Evolutionary conservation across 2,329 filamentous ascomycete species (phyloP).

Genomic region (Arthrobotrys conoides): DNA sequence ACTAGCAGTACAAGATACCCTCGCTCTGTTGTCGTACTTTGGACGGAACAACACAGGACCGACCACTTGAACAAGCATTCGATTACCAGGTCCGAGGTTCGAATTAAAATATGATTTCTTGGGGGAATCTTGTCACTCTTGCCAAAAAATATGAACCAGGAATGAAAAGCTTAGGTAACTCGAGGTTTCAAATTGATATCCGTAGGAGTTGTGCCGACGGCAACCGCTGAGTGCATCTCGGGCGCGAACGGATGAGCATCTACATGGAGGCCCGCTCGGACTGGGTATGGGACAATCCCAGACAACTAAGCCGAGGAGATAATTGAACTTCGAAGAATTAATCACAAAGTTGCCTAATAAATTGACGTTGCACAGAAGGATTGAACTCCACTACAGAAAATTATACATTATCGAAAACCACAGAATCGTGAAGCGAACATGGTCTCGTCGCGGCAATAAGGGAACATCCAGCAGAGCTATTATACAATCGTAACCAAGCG

Average conservation of each 20-base stretch:
- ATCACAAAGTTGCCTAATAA: too few species aligned
- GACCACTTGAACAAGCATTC: neutral
- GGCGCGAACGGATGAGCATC: neutral
- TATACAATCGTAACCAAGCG: conserved; percentile 17
- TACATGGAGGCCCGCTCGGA: neutral
- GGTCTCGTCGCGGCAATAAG: conserved; percentile 15
- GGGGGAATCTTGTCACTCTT: conserved; percentile 19
- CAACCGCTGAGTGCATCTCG: neutral
- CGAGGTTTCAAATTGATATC: neutral
- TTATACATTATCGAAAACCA: conserved; percentile 18
- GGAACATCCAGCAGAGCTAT: conserved; percentile 24
- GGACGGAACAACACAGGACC: conserved; percentile 7
- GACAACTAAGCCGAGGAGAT: neutral
- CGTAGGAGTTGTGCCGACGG: neutral
- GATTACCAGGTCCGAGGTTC: conserved; percentile 6
- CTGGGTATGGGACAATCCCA: too few species aligned
- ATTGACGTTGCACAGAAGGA: neutral
- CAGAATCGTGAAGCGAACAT: conserved; percentile 25
- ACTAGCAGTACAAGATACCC: neutral
- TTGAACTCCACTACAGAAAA: neutral
- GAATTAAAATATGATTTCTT: neutral
- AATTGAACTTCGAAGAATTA: neutral
- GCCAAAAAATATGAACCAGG: neutral
- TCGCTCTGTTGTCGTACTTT: neutral
- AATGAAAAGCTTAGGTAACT: conserved; percentile 1